Base-by-base conservation (phyloP, 106 monocot genomes). In the Narthecium ossifragum region DNA sequence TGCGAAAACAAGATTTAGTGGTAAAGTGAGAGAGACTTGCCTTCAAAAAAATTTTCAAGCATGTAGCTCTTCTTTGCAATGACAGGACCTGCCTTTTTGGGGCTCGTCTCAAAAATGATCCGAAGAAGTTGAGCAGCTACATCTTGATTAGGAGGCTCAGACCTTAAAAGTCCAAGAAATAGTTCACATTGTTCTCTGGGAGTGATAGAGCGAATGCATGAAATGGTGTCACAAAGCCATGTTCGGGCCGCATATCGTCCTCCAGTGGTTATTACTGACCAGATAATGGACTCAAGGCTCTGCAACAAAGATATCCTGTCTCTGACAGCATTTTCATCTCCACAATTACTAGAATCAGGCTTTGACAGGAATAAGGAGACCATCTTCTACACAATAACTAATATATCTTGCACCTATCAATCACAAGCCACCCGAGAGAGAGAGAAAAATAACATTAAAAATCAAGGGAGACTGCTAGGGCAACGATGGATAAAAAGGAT, bases 31-130 rank as follows among this genome's bases (percentile, higher is more conserved):
- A 31, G 4, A 22, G 6, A n/a, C 30, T 36, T 72, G 53, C 96
- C 96, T 86, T 71, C 64, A 60, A 98, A 98, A 47, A 98, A 90
- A 17, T 85, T 77, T 62, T 91, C 83, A 33, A 98, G 73, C 60
- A 96, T 71, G 63, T 51, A 51, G 64, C 71, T 51, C 50, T 67
- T 84, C 55, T 59, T 83, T 21, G 78, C 90, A 49, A 98, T 51
- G 23, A 98, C 53, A 24, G 63, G 71, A 11, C 90, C 96, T 11
- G 68, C 71, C 34, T 62, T 75, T 30, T 73, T 59, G 0, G 90
- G 96, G 12, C 57, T 68, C 59, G 73, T 84, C 36, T 98, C 81
- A 53, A 91, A 87, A 36, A 98, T 75, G 81, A 98, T 73, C 34
- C 71, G 65, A 32, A 98, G 34, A 12, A 87, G 39, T 46, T 69